Evolutionary conservation across 2,329 filamentous ascomycete genomes (phyloP), one percentile per base, ranked within the genome.

Genomic region (Rutstroemia sp.): DNA sequence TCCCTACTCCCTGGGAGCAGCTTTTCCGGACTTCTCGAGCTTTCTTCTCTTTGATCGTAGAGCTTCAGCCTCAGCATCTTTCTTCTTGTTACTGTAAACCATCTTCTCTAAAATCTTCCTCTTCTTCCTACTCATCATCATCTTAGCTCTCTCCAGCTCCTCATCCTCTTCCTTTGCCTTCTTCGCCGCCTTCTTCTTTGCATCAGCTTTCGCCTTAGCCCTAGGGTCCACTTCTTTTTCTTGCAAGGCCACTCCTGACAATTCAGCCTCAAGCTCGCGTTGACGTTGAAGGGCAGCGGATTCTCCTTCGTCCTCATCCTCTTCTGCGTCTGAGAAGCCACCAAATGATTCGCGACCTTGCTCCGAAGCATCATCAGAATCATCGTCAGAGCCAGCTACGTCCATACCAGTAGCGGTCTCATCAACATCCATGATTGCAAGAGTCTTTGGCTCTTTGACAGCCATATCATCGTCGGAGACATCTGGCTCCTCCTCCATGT

Each of bases 91-190:
- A 61, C 85, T 91, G 74, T 95, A 95, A 69, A 91, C 80, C 90
- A 99, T 99, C 78, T 96, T 94, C 78, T 97, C 94, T 64, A 92
- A 87, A 68, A 96, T 77, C 84, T 96, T 96, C 68, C 94, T 81
- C 85, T 97, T 99, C 82, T 95, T 94, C 73, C 95, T 89, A 73
- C 88, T 89, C 78, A 97, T 86, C 94, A 99, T 99, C 77, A 95
- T 94, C 83, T 96, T 96, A 71, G 90, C 87, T 61, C 92, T 81
- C 73, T 96, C 91, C 58, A 95, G 74, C 67, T 97, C 92, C 73
- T 97, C 94, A 4, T 87, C 85, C 69, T 94, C 88, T 67, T 85
- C 79, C 59, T 83, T 81, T 38, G 83, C 81, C 73, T 88, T 86
- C 76, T 86, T 87, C 64, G 81, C 79, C 30, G 86, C 76, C 66